Evolutionary conservation across 257 asterid genomes (phyloP), one percentile per base, ranked within the genome.

Genomic region (Solanum gandarillasii): DNA sequence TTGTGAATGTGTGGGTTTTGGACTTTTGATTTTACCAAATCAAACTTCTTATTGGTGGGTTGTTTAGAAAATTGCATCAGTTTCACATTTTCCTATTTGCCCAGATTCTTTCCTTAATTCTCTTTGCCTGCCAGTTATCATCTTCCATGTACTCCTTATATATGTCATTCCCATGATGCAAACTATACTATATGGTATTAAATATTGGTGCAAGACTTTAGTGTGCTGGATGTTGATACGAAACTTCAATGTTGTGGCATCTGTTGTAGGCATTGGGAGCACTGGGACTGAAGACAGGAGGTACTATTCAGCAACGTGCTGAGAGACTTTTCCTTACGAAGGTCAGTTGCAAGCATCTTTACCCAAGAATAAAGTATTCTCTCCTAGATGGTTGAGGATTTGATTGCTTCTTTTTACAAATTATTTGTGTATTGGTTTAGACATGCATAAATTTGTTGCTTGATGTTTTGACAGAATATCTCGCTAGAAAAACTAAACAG

Each of bases 271-370:
- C 97, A 75, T 89, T 97, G 93, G 94, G 96, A 91, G 94, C 95
- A 43, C 93, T 95, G 87, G 98, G 99, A 86, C 91, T 97, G 94
- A 97, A 97, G 92, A 89, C 97, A 3, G 99, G 99, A 79, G 99
- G 99, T 43, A 97, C 99, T 16, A 78, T 94, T 87, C 92, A 91
- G 89, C 98, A 96, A 93, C 99, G 99, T 88, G 99, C 99, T 31
- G 98, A 97, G 92, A 95, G 99, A 92, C 95, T 94, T 88, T 95
- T 94, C 90, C 96, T 94, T 88, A 94, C 95, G 46, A 97, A 96
- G 98, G 99, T 97, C 87, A 84, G 94, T 14, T 67, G 25, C 38
- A 9, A 72, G 65, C 29, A 86, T 38, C 12, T 86, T 73, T 67
- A 83, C 21, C 83, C 87, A 52, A 68, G 55, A 12, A 34, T 60